Conservation (phyloP, 1,284 basidiomycete genomes). For the Trametes sp. region DNA sequence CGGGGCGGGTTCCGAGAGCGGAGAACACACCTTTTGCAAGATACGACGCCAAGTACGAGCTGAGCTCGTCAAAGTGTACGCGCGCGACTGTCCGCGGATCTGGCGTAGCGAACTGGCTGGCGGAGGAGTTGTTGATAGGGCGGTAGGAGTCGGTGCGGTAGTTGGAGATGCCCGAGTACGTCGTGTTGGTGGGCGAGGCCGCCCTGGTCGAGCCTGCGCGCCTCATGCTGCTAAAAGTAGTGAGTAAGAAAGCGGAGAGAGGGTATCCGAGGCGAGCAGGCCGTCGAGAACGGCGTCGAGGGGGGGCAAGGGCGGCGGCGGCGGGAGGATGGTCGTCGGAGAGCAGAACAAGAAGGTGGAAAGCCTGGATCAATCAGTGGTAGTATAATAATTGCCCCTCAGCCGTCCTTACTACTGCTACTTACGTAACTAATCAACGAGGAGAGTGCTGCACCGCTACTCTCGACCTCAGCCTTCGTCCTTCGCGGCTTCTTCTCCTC, state of each 20-base stretch:
- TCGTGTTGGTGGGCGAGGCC: constrained; percentile 79
- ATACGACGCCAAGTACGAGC: constrained; percentile 76
- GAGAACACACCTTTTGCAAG: constrained; percentile 67
- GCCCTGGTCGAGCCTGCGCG: constrained; percentile 35
- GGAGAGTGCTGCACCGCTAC: too few species aligned
- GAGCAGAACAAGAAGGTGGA: too few species aligned
- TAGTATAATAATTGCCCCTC: too few species aligned
- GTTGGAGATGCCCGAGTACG: constrained; percentile 85
- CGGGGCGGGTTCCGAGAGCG: too few species aligned
- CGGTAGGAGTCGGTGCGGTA: constrained; percentile 80
- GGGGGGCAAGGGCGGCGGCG: too few species aligned
- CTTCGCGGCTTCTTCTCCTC: too few species aligned
- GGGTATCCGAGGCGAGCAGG: neutral
- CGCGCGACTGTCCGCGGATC: constrained; percentile 75
- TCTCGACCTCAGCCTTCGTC: too few species aligned
- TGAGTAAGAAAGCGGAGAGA: neutral
- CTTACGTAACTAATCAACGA: too few species aligned
- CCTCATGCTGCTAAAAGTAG: neutral
- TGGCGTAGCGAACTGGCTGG: constrained; percentile 54
- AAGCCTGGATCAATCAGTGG: too few species aligned
- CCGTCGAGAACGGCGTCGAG: too few species aligned
- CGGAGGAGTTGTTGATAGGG: constrained; percentile 60
- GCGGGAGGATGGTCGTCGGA: too few species aligned
- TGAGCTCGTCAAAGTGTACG: constrained; percentile 79
- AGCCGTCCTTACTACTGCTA: too few species aligned